Conservation (phyloP, 2,329 filamentous ascomycete species). For the Myriosclerotinia scirpicola region DNA sequence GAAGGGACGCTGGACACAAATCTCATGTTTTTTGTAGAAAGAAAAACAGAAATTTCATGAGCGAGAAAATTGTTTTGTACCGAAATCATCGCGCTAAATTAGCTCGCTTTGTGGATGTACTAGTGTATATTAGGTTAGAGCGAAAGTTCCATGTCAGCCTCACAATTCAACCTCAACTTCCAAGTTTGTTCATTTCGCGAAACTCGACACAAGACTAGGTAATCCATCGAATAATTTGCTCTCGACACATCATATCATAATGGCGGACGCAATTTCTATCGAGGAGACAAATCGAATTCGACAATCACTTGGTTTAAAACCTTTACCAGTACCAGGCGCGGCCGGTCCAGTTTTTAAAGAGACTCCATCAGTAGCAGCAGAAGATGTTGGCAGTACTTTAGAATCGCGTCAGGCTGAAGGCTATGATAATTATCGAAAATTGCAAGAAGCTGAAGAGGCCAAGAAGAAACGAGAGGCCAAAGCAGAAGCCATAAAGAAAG, state of each 20-base stretch:
- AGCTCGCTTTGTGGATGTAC: background rate
- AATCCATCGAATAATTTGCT: conserved; percentile 1
- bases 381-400: conserved; percentile 77
- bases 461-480: conserved; percentile 79
- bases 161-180: conserved; percentile 9
- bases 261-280: conserved; percentile 68
- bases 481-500: conserved; percentile 81
- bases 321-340: conserved; percentile 77
- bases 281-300: conserved; percentile 94
- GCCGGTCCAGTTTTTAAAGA: conserved; percentile 57
- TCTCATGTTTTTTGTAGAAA: conserved; percentile 57
- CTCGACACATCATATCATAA: conserved; percentile 25
- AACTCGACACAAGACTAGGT: background rate
- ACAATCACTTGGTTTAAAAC: conserved; percentile 83
- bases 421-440: conserved; percentile 69
- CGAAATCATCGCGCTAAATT: conserved; percentile 25
- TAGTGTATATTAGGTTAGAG: conserved; percentile 4
- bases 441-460: conserved; percentile 68
- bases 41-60: conserved; percentile 43
- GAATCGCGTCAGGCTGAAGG: conserved; percentile 74
- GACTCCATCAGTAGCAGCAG: conserved; percentile 46
- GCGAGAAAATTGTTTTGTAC: conserved; percentile 35
- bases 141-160: background rate
- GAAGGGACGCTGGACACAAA: conserved; percentile 85
- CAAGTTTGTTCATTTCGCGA: conserved; percentile 12